A percentile compares a stretch with the other conserved stretches of the same genome.
Evolutionary conservation across 2,329 filamentous ascomycete genomes (phyloP).

Genomic region (Zopfia rhizophila): DNA sequence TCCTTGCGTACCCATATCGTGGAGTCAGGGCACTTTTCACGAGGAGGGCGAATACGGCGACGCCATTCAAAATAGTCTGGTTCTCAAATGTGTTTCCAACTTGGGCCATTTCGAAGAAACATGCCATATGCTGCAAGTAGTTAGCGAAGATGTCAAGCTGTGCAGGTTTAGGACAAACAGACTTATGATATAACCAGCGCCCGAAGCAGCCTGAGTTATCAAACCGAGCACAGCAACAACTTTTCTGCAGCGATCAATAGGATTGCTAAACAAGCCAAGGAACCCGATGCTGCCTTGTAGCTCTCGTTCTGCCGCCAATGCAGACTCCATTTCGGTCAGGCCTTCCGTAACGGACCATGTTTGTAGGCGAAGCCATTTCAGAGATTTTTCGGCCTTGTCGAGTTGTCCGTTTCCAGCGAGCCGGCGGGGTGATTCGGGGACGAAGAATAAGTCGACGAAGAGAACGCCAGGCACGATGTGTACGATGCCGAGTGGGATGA

Average conservation of each 20-base stretch:
- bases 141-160: too few relatives aligned
- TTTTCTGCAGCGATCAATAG: conserved; percentile 47
- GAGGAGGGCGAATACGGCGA: conserved; percentile 65
- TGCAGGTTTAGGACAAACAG: too few relatives aligned
- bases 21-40: conserved; percentile 65
- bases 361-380: conserved; percentile 47
- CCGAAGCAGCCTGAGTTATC: conserved; percentile 49
- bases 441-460: conserved; percentile 46
- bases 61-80: conserved; percentile 64
- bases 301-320: conserved; percentile 47
- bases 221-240: conserved; percentile 47
- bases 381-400: conserved; percentile 50
- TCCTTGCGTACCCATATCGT: conserved; percentile 62
- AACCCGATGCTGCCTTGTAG: conserved; percentile 38
- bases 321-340: conserved; percentile 39
- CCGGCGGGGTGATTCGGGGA: conserved; percentile 46
- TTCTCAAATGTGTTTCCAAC: conserved; percentile 67
- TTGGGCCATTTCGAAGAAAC: conserved; percentile 69
- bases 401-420: conserved; percentile 42
- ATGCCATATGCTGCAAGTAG: conserved; percentile 63
- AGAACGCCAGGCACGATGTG: conserved; percentile 59
- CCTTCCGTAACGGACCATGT: conserved; percentile 52
- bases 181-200: conserved; percentile 51
- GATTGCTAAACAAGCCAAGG: conserved; percentile 50
- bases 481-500: conserved; percentile 65